Percentiles rank a stretch among this genome's conserved stretches.
Evolutionary conservation across 306 rosid species (phyloP).

Genomic region (Prunus fruticosa): DNA sequence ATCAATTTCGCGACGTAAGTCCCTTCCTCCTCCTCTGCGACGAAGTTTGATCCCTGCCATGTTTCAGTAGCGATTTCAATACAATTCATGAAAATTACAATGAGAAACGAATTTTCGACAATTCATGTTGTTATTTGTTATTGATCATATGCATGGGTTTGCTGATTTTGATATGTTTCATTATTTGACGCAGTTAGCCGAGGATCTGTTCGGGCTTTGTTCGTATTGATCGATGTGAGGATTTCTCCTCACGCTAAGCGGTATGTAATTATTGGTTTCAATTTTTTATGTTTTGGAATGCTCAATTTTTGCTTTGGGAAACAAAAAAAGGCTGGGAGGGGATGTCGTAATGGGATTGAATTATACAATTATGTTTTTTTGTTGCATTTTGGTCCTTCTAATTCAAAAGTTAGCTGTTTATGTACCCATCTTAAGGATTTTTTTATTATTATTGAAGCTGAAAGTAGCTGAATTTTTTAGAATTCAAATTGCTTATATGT

Average conservation of each 20-base stretch:
- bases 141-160: neutral
- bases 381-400: constrained; percentile 6
- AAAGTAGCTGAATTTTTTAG: neutral
- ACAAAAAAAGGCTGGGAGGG: too few species aligned
- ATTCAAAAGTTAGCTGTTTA: neutral
- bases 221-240: constrained; percentile 18
- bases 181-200: neutral
- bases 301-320: neutral
- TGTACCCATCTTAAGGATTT: neutral
- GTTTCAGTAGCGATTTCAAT: neutral
- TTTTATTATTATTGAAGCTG: constrained; percentile 9
- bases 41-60: neutral
- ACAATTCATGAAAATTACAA: neutral
- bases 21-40: neutral
- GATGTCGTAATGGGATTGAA: neutral
- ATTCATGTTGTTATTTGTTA: neutral
- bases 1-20: constrained; percentile 17
- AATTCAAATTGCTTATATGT: neutral
- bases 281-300: neutral
- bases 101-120: neutral
- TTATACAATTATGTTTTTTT: constrained; percentile 17
- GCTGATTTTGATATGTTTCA: neutral
- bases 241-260: neutral
- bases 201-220: constrained; percentile 1
- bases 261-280: neutral